Percentiles rank a stretch among this genome's conserved stretches.
These are phyloP conservation scores for Taphrina populina DNA, from an alignment of 1,139 yeast genomes.

Conservation along the genomic window DNA sequence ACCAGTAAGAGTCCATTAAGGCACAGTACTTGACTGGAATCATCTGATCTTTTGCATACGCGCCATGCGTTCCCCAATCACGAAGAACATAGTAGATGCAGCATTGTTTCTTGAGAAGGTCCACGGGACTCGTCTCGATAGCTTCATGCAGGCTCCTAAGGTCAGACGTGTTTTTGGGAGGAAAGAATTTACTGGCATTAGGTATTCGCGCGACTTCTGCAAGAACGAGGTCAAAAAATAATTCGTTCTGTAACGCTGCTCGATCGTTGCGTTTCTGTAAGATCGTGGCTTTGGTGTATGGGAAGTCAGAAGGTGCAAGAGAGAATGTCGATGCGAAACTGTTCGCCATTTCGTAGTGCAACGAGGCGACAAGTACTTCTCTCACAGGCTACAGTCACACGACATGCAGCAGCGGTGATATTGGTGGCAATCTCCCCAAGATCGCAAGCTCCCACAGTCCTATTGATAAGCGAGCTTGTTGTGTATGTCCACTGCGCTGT, in stretches of 20 bases:
- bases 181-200: constrained; percentile 4
- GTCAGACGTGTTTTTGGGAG: constrained; percentile 18
- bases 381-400: too few species aligned
- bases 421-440: too few species aligned
- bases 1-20: constrained; percentile 30
- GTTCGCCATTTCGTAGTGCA: constrained; percentile 4
- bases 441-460: too few species aligned
- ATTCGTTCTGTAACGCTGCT: constrained; percentile 7
- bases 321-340: constrained; percentile 23
- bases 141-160: constrained; percentile 24
- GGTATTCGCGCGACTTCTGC: constrained; percentile 25
- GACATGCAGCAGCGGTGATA: too few species aligned
- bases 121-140: constrained; percentile 26
- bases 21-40: constrained; percentile 27
- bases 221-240: constrained; percentile 26
- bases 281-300: constrained; percentile 11
- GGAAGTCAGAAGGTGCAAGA: constrained; percentile 27
- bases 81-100: constrained; percentile 26
- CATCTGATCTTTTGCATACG: constrained; percentile 10
- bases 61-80: constrained; percentile 25
- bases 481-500: too few species aligned
- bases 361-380: too few species aligned
- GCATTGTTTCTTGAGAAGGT: constrained; percentile 31
- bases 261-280: constrained; percentile 10
- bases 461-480: too few species aligned